Conservation (phyloP, 345 rosid species). For the Trapa bicornis region DNA sequence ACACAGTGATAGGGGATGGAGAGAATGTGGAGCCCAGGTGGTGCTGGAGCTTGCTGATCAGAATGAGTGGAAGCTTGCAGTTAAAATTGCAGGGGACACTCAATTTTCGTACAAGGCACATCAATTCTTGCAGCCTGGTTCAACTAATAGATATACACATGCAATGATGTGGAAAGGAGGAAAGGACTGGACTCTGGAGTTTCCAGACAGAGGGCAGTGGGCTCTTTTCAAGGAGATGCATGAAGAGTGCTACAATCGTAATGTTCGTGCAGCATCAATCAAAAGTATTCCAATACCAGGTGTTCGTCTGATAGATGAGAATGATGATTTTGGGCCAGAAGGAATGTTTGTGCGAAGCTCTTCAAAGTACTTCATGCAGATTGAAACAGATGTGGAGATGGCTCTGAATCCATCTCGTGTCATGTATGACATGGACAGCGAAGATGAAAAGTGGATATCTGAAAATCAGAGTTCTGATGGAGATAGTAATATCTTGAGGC, state of each 20-base stretch:
- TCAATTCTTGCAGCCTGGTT: slow-evolving; percentile 89
- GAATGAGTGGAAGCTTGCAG: slow-evolving; percentile 89
- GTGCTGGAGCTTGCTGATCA: slow-evolving; percentile 60
- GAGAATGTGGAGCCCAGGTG: slow-evolving; percentile 72
- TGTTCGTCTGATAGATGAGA: slow-evolving; percentile 55
- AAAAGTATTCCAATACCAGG: slow-evolving; percentile 96
- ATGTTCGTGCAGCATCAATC: slow-evolving; percentile 66
- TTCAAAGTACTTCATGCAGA: slow-evolving; percentile 58
- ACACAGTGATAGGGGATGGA: slow-evolving; percentile 78
- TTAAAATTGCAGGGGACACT: slow-evolving; percentile 55
- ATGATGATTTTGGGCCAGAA: slow-evolving; percentile 39
- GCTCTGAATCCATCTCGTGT: slow-evolving; percentile 68
- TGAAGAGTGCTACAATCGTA: slow-evolving; percentile 89
- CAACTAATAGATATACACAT: slow-evolving; percentile 84
- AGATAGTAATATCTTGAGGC: slow-evolving; percentile 21
- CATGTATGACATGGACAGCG: slow-evolving; percentile 94
- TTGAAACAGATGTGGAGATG: slow-evolving; percentile 86
- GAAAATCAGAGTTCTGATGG: slow-evolving; percentile 27
- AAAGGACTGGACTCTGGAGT: slow-evolving; percentile 89
- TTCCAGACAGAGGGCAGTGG: slow-evolving; percentile 89
- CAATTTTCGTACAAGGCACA: slow-evolving; percentile 78
- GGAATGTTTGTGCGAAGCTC: slow-evolving; percentile 33
- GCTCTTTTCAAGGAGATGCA: slow-evolving; percentile 89
- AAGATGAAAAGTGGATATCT: slow-evolving; percentile 65
- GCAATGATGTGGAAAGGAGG: slow-evolving; percentile 99